These are phyloP conservation scores for Trichosanthes truncata DNA, from an alignment of 306 rosid species.

Conservation along the genomic window DNA sequence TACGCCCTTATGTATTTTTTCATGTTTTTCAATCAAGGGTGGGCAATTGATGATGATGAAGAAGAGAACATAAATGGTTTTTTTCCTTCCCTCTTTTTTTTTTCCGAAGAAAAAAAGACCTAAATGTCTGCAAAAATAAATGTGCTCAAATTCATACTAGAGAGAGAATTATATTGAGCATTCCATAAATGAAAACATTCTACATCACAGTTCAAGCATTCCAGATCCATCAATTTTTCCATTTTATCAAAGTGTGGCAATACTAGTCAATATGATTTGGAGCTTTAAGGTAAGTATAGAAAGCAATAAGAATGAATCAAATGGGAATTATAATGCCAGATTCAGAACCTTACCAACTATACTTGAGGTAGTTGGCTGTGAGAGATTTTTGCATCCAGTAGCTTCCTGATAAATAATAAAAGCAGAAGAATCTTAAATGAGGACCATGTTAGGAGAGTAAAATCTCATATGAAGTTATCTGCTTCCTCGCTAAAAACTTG, in stretches of 20 bases:
- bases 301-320: not conserved
- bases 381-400: constrained; percentile 24
- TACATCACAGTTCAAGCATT: not conserved
- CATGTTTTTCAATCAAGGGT: not conserved
- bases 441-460: not conserved
- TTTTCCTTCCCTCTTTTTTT: not conserved
- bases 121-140: not conserved
- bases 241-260: not conserved
- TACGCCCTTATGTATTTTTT: not conserved
- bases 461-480: not conserved
- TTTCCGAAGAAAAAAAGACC: not conserved
- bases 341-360: constrained; percentile 32
- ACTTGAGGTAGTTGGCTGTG: constrained; percentile 26
- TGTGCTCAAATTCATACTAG: not conserved
- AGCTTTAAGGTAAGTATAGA: not conserved
- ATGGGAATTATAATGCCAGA: not conserved
- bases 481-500: not conserved
- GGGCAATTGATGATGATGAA: not conserved
- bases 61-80: not conserved
- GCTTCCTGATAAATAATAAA: constrained; percentile 42
- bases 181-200: not conserved
- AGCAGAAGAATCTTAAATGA: constrained; percentile 1
- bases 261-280: not conserved
- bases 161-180: not conserved
- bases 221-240: not conserved